These are phyloP conservation scores for Pichia sp. DNA, from an alignment of 1,139 yeast genomes.

Conservation along the genomic window DNA sequence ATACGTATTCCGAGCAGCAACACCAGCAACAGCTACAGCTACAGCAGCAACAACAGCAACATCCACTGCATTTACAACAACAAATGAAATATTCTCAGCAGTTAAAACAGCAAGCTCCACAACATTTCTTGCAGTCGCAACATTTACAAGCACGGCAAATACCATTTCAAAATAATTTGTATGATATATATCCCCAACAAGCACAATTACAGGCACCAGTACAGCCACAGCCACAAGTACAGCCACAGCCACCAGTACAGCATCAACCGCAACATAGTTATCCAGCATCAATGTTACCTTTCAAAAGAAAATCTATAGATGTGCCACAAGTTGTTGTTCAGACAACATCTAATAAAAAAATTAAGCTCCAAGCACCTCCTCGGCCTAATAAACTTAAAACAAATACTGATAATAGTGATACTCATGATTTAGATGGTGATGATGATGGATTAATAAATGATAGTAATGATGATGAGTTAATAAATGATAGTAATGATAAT, in stretches of 20 bases:
- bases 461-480: neutral
- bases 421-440: neutral
- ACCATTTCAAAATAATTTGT: neutral
- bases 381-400: conserved; percentile 1
- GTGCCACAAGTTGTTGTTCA: conserved; percentile 5
- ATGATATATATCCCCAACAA: neutral
- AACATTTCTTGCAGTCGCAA: too few species aligned
- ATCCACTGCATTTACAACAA: neutral
- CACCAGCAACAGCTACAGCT: neutral
- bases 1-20: neutral
- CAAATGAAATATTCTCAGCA: neutral
- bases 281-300: neutral
- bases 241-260: neutral
- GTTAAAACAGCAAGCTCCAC: too few species aligned
- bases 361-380: conserved; percentile 12
- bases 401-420: neutral
- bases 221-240: neutral
- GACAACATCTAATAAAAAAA: conserved; percentile 3
- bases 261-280: neutral
- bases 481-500: neutral
- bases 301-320: conserved; percentile 3
- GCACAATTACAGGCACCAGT: neutral
- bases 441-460: neutral
- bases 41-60: neutral
- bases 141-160: neutral